Evolutionary conservation across 805 yeast genomes (phyloP), one percentile per base, ranked within the genome.

Genomic region (Candida cerambycidarum): DNA sequence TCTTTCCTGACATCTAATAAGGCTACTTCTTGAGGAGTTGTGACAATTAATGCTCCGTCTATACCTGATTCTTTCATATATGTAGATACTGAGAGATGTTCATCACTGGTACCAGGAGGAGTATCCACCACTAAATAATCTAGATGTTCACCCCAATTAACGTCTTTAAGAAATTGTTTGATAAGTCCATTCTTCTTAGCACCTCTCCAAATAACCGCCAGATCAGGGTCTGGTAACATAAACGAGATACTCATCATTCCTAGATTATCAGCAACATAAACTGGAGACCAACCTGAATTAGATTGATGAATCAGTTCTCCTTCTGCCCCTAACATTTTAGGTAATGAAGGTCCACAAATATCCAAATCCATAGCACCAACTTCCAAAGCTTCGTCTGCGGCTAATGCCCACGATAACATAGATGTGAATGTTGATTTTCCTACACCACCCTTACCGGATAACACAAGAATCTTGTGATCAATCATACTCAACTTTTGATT

Each of bases 51-150:
- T 0, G 99, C 99, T 1, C 99, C 99, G 59, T 92, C 97, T 1
- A 93, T 82, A 0, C 97, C 97, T 4, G 85, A 80, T 27, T 88
- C 96, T 55, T 87, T 85, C 76, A 93, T 69, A 57, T 87, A 90
- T 39, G 86, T 82, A 24, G 90, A 87, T 24, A 93, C 90, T 6
- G 95, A 83, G 32, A 93, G 74, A 64, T 93, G 99, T 61, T 93
- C 99, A 63, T 93, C 99, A 0, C 96, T 85, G 0, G 99, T 93
- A 0, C 99, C 99, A 0, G 99, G 99, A 0, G 99, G 99, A 0
- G 99, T 93, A 57, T 93, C 99, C 13, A 93, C 85, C 12, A 93
- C 76, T 51, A 93, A 70, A 56, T 86, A 93, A 61, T 93, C 97
- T 43, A 86, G 64, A 37, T 52, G 64, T 17, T 76, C 75, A 4